Evolutionary conservation across 73 alveolate genomes (phyloP).

Genomic region (Tetrahymena borealis): DNA sequence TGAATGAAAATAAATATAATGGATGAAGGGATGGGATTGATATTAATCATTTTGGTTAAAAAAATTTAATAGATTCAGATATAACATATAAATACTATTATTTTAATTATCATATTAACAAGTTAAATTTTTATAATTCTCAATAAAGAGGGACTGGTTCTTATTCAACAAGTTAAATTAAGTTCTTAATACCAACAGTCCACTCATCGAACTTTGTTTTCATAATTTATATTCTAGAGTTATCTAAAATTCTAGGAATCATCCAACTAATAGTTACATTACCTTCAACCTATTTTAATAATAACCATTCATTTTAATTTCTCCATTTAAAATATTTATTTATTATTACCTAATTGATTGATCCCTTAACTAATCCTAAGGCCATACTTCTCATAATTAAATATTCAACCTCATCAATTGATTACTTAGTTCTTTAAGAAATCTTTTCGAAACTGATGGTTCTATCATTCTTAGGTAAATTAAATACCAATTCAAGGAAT

Average conservation of each 20-base stretch:
- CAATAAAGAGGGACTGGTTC: slow-evolving; percentile 19
- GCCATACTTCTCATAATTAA: slow-evolving; percentile 75
- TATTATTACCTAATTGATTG: slow-evolving; percentile 58
- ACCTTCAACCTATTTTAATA: not conserved
- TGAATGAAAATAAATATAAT: too few species aligned
- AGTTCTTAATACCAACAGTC: slow-evolving; percentile 7
- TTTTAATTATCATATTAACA: not conserved
- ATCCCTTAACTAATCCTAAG: slow-evolving; percentile 60
- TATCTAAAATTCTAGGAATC: slow-evolving; percentile 33
- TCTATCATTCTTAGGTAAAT: slow-evolving; percentile 36
- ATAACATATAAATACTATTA: not conserved
- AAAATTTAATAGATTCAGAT: too few species aligned
- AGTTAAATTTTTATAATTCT: not conserved
- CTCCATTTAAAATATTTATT: not conserved
- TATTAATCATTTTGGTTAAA: too few species aligned
- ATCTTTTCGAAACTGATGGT: slow-evolving; percentile 8
- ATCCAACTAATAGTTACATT: slow-evolving; percentile 12
- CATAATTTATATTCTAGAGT: slow-evolving; percentile 18
- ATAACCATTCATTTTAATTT: not conserved
- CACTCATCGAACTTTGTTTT: slow-evolving; percentile 29
- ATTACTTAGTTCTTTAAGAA: slow-evolving; percentile 10
- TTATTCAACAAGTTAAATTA: slow-evolving; percentile 12
- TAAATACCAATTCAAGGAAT: slow-evolving; percentile 35
- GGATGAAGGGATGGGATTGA: too few species aligned
- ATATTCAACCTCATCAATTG: slow-evolving; percentile 51